Conservation (phyloP, 305 asterid species). For the Fraxinus platypoda region DNA sequence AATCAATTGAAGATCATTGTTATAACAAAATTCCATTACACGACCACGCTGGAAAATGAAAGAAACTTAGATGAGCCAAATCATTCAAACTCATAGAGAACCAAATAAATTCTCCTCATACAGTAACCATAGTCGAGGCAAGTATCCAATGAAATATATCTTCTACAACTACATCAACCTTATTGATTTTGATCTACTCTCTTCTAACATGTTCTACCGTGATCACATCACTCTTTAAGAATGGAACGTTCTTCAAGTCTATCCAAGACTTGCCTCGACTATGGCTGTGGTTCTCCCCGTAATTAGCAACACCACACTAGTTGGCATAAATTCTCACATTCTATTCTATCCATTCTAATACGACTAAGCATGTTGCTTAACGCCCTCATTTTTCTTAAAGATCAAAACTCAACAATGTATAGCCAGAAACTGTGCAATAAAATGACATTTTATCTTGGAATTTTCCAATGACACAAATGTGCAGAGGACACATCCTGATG, state of each 20-base stretch:
- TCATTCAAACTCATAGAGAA: background rate
- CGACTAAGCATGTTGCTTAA: background rate
- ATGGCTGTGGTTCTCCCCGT: background rate
- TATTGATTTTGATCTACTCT: no score
- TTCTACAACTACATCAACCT: no score
- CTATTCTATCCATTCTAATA: background rate
- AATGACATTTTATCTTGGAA: no score
- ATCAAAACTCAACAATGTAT: background rate
- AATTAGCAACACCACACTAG: background rate
- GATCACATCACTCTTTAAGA: background rate
- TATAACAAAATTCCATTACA: constrained; percentile 92
- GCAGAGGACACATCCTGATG: background rate
- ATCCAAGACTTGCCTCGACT: background rate
- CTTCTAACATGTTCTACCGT: background rate
- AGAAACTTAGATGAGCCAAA: constrained; percentile 10
- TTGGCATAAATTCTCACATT: background rate
- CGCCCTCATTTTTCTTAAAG: background rate
- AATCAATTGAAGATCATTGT: constrained; percentile 94
- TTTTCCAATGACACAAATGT: background rate
- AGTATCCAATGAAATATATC: no score
- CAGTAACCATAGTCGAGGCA: background rate
- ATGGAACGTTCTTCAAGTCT: background rate
- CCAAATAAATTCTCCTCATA: background rate
- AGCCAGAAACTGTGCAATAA: background rate
- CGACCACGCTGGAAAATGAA: constrained; percentile 77